A percentile compares a stretch with the other conserved stretches of the same genome.
Conservation (phyloP, 805 yeast genomes). For the Sugiyamaella chiloensis region DNA sequence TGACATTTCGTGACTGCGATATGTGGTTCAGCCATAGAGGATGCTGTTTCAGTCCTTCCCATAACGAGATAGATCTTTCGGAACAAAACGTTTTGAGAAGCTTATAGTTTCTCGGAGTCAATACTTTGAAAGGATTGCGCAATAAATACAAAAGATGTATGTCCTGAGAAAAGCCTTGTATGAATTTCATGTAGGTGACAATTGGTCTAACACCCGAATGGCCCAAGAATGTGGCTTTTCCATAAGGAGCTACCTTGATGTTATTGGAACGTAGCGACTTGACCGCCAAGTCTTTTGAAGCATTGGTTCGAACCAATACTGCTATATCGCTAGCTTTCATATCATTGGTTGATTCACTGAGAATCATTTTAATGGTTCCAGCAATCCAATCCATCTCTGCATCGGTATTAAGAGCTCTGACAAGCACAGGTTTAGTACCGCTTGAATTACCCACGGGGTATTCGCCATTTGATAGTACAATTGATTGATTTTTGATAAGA, state of each 20-base stretch:
- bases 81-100: conserved; percentile 1
- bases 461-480: conserved; percentile 18
- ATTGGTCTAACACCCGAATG: conserved; percentile 11
- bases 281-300: conserved; percentile 48
- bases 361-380: conserved; percentile 44
- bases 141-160: conserved; percentile 13
- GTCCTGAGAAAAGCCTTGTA: conserved; percentile 14
- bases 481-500: conserved; percentile 56
- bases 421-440: conserved; percentile 35
- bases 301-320: conserved; percentile 61
- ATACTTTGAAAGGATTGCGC: conserved; percentile 12
- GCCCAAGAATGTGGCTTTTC: conserved; percentile 10
- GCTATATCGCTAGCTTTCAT: conserved; percentile 55
- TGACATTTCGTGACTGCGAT: not conserved
- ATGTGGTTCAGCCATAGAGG: conserved; percentile 7
- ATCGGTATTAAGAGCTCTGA: conserved; percentile 37
- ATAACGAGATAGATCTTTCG: conserved; percentile 10
- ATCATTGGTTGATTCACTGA: conserved; percentile 42
- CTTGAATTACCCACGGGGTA: conserved; percentile 8
- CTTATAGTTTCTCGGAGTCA: conserved; percentile 3
- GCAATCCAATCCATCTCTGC: conserved; percentile 62
- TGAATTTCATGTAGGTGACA: conserved; percentile 16
- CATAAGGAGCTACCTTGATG: conserved; percentile 9
- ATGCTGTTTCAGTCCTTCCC: conserved; percentile 16
- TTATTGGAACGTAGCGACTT: conserved; percentile 14